Conservation (phyloP, 257 asterid species). For the Parsonsia alboflavescens region DNA sequence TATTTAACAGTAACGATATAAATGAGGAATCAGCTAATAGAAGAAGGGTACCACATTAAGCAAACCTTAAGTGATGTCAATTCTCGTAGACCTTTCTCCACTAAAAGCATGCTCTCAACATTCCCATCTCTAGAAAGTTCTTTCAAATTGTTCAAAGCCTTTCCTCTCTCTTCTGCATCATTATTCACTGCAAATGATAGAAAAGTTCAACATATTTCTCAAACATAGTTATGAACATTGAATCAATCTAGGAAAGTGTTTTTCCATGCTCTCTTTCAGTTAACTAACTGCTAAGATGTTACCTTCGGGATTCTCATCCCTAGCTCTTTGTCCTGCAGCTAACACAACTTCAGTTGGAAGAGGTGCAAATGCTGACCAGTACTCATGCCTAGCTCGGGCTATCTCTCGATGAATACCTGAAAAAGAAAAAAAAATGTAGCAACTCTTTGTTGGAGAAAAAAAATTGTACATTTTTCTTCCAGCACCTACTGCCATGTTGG, state of each 20-base stretch:
- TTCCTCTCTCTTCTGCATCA: constrained; percentile 66
- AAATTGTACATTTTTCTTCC: background rate
- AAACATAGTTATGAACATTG: background rate
- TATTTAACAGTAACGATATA: too few relatives aligned
- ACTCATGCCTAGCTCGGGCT: constrained; percentile 64
- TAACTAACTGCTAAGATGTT: constrained; percentile 15
- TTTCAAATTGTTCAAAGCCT: constrained; percentile 23
- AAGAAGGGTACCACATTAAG: background rate
- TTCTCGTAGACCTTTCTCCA: constrained; percentile 85
- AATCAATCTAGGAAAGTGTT: background rate
- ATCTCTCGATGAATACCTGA: constrained; percentile 80
- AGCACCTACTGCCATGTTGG: background rate
- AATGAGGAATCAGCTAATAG: background rate
- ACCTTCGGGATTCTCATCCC: constrained; percentile 45
- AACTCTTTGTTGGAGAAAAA: background rate
- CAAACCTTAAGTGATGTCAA: constrained; percentile 70
- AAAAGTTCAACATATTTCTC: constrained; percentile 3
- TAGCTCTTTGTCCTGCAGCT: constrained; percentile 73
- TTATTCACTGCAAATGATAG: constrained; percentile 38
- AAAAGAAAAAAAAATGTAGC: constrained; percentile 1
- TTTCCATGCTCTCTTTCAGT: background rate
- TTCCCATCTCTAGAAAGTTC: constrained; percentile 45
- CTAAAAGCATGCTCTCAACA: constrained; percentile 88
- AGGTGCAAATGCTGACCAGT: constrained; percentile 76
- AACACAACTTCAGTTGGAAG: constrained; percentile 64